These are phyloP conservation scores for Spirogloea muscicola DNA, from an alignment of 139 green algal genomes.

Conservation along the genomic window DNA sequence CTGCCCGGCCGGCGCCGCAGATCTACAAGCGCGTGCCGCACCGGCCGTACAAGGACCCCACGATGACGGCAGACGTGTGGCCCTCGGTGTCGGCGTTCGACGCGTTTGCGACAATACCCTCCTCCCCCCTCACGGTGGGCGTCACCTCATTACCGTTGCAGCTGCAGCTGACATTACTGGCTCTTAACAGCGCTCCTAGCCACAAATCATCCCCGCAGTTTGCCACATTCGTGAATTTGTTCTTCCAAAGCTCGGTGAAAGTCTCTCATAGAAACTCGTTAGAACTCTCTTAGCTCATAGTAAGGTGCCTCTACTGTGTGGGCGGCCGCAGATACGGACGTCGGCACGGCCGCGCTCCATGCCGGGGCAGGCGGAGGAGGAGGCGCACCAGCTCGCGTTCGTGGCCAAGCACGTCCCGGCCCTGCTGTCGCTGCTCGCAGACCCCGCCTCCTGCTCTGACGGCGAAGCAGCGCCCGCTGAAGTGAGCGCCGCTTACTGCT, in stretches of 20 bases:
- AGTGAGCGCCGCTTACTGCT: no score
- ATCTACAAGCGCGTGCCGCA: conserved; percentile 18
- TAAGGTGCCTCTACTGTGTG: no score
- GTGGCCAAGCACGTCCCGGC: conserved; percentile 27
- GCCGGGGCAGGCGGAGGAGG: conserved; percentile 35
- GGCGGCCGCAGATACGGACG: conserved; percentile 14
- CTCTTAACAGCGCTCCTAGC: no score
- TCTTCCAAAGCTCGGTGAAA: no score
- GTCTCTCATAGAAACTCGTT: no score
- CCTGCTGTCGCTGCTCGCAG: conserved; percentile 22
- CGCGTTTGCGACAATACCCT: neutral
- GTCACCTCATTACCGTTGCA: neutral
- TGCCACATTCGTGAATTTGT: no score
- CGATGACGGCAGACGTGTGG: conserved; percentile 36
- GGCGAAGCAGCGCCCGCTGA: no score
- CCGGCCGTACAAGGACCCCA: neutral
- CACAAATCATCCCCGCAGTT: no score
- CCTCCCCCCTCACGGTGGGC: conserved; percentile 8
- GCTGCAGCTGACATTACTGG: no score
- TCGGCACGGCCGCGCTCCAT: conserved; percentile 10
- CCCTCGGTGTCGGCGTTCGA: conserved; percentile 39
- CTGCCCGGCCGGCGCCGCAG: no score
- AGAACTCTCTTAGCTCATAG: no score
- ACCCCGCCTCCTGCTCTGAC: no score
- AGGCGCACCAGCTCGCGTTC: conserved; percentile 36